Percentiles rank a stretch among this genome's conserved stretches.
Conservation (phyloP, 148 eudicot species). For the Fagopyrum tataricum region DNA sequence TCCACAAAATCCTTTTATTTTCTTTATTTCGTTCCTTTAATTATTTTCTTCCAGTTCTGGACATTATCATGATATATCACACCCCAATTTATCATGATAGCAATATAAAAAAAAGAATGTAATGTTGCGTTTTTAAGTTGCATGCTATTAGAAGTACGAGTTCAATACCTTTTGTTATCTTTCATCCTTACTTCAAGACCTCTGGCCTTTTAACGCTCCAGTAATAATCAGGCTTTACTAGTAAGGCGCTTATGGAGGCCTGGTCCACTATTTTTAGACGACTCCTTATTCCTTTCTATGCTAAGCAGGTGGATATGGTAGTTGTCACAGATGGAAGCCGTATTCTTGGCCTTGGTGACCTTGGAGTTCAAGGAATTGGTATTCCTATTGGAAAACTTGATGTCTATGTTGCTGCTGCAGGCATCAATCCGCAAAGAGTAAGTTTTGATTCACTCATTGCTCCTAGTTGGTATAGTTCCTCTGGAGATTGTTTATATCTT, state of each 20-base stretch:
- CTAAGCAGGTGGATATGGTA: slow-evolving; percentile 91
- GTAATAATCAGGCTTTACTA: neutral
- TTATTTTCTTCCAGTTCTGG: too few relatives aligned
- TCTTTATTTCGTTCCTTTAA: neutral
- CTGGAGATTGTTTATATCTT: neutral
- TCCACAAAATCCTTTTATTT: too few relatives aligned
- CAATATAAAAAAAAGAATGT: neutral
- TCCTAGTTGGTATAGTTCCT: neutral
- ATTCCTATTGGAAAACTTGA: slow-evolving; percentile 98
- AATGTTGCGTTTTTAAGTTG: neutral
- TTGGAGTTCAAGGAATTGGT: slow-evolving; percentile 98
- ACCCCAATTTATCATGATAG: neutral
- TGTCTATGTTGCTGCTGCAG: slow-evolving; percentile 99
- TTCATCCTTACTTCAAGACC: neutral
- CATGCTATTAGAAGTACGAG: neutral
- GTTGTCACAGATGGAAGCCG: slow-evolving; percentile 99
- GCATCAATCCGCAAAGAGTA: slow-evolving; percentile 92
- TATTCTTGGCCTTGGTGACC: slow-evolving; percentile 96
- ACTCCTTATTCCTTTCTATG: slow-evolving; percentile 8
- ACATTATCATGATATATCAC: neutral
- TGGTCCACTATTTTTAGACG: neutral
- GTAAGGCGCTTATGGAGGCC: neutral
- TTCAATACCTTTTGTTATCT: neutral
- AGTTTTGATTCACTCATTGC: slow-evolving; percentile 18
- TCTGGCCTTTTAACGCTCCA: neutral